Evolutionary conservation across 2,329 filamentous ascomycete genomes (phyloP).

Genomic region (Diaporthe batatas): DNA sequence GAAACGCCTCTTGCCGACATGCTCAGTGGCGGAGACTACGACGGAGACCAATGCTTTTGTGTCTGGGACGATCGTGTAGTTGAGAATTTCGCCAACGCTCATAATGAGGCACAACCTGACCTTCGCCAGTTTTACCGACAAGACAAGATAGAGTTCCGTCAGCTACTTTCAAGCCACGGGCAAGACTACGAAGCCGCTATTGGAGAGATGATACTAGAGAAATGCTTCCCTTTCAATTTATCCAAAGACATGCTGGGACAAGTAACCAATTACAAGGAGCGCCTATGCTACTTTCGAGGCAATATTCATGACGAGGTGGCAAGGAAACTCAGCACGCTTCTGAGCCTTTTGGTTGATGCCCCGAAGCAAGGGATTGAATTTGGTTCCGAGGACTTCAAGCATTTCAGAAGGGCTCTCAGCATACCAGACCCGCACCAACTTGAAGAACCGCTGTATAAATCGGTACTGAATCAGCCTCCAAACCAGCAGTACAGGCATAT

Average conservation of each 20-base stretch:
- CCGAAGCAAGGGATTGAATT: constrained; percentile 69
- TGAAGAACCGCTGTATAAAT: constrained; percentile 60
- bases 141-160: constrained; percentile 59
- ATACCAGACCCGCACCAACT: constrained; percentile 42
- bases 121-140: constrained; percentile 65
- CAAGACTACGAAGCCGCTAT: constrained; percentile 48
- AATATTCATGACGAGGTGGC: constrained; percentile 61
- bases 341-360: constrained; percentile 69
- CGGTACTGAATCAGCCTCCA: constrained; percentile 48
- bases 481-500: constrained; percentile 59
- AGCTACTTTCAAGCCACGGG: constrained; percentile 52
- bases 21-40: constrained; percentile 84
- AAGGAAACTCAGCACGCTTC: constrained; percentile 63
- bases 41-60: constrained; percentile 83
- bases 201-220: constrained; percentile 60
- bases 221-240: constrained; percentile 71
- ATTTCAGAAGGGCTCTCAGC: constrained; percentile 51
- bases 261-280: constrained; percentile 75
- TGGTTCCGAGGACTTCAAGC: constrained; percentile 55
- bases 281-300: constrained; percentile 70
- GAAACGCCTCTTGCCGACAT: constrained; percentile 74
- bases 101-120: constrained; percentile 59
- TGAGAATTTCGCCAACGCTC: constrained; percentile 73
- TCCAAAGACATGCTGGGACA: constrained; percentile 70
- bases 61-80: constrained; percentile 80